Evolutionary conservation across 768 basidiomycete genomes (phyloP).

Genomic region (Hygrophorus pudorinus): DNA sequence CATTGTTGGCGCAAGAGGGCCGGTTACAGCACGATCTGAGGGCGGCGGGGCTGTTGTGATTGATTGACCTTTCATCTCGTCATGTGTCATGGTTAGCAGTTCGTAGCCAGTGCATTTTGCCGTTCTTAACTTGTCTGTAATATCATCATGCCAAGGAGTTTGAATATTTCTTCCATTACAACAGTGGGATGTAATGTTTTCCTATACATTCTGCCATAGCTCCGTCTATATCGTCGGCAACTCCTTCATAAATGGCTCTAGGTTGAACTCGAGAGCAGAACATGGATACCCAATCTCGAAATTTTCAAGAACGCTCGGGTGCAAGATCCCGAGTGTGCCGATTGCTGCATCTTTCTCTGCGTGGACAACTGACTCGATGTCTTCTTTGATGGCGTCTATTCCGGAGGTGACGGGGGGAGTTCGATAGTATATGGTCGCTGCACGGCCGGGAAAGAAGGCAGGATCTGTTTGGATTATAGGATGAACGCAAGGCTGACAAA

Average conservation of each 20-base stretch:
- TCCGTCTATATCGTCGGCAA: constrained; percentile 49
- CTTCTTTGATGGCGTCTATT: constrained; percentile 28
- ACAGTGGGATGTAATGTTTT: background rate
- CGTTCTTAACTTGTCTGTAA: constrained; percentile 4
- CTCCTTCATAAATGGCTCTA: constrained; percentile 88
- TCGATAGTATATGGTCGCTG: constrained; percentile 87
- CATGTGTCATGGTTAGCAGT: too few species aligned
- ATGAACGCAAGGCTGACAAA: background rate
- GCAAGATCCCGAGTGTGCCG: constrained; percentile 87
- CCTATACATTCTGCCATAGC: constrained; percentile 25
- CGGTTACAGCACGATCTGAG: constrained; percentile 51
- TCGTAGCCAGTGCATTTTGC: background rate
- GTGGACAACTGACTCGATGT: constrained; percentile 34
- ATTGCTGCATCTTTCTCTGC: constrained; percentile 56
- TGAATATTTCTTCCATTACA: background rate
- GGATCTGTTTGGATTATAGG: constrained; percentile 48
- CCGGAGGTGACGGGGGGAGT: constrained; percentile 28
- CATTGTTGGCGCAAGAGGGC: constrained; percentile 43
- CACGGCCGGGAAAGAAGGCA: constrained; percentile 92
- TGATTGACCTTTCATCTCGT: background rate
- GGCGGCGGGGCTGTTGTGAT: constrained; percentile 53
- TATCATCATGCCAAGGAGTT: constrained; percentile 6
- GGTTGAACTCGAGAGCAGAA: constrained; percentile 86
- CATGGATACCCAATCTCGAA: constrained; percentile 95
- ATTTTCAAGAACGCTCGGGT: constrained; percentile 83